These are phyloP conservation scores for Chrysoporthe deuterocubensis DNA, from an alignment of 2,329 filamentous ascomycete species.

Conservation along the genomic window DNA sequence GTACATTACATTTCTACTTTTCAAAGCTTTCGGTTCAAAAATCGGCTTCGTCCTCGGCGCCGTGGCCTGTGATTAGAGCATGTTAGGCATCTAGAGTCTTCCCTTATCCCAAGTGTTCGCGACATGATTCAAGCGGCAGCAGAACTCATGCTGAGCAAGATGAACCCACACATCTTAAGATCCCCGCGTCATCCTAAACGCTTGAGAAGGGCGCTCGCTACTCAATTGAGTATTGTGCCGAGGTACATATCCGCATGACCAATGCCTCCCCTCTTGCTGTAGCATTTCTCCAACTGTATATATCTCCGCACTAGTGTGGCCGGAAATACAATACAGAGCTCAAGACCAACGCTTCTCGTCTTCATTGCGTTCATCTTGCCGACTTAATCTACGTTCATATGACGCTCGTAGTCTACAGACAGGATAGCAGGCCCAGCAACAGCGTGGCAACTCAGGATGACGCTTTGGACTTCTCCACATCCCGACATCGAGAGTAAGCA, in stretches of 20 bases:
- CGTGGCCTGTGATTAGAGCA: too few species aligned
- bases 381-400: background rate
- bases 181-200: background rate
- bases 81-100: too few species aligned
- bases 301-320: background rate
- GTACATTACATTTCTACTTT: too few species aligned
- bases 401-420: background rate
- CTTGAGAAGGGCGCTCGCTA: background rate
- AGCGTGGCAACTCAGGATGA: slow-evolving; percentile 14
- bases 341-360: background rate
- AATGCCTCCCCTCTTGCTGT: slow-evolving; percentile 4
- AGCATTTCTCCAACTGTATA: background rate
- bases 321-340: background rate
- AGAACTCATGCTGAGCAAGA: background rate
- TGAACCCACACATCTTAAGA: background rate
- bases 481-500: slow-evolving; percentile 21
- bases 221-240: background rate
- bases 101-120: too few species aligned
- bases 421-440: background rate
- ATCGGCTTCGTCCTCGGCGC: too few species aligned
- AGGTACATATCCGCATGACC: background rate
- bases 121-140: too few species aligned
- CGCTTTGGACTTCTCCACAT: slow-evolving; percentile 23
- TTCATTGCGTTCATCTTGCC: background rate
- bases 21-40: too few species aligned